Conservation (phyloP, 495 filamentous ascomycete species). For the Aspergillus asperescens region DNA sequence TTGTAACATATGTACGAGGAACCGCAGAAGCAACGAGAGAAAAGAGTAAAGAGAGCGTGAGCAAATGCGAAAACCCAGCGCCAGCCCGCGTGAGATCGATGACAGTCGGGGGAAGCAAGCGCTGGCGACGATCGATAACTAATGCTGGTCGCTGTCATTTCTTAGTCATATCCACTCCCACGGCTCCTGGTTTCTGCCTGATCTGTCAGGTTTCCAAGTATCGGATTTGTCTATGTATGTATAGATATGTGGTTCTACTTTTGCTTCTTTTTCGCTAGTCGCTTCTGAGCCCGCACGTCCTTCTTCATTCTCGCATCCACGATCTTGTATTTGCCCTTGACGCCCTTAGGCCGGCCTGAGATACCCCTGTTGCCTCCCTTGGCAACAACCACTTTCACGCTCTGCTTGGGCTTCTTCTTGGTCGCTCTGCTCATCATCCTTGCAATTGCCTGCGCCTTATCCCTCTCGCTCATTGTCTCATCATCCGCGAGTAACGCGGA, state of each 20-base stretch:
- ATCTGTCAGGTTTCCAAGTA: not conserved
- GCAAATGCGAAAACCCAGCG: not conserved
- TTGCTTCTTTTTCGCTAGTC: conserved; percentile 62
- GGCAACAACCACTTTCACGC: conserved; percentile 87
- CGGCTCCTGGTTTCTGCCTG: not conserved
- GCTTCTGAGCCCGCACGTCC: conserved; percentile 89
- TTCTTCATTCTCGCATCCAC: conserved; percentile 97
- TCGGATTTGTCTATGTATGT: conserved; percentile 2
- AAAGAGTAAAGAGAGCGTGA: conserved; percentile 7
- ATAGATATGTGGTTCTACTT: conserved; percentile 20
- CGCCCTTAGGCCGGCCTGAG: conserved; percentile 69
- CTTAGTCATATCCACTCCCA: conserved; percentile 9
- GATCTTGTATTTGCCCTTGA: conserved; percentile 99
- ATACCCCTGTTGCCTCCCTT: conserved; percentile 79
- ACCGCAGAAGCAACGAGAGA: conserved; percentile 2
- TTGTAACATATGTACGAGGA: conserved; percentile 9
- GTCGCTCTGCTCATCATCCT: conserved; percentile 74
- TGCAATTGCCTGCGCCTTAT: conserved; percentile 81
- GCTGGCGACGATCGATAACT: conserved; percentile 3
- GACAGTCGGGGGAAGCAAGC: not conserved
- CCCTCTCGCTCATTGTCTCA: conserved; percentile 86
- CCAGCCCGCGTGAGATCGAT: not conserved
- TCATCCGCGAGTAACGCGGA: conserved; percentile 79
- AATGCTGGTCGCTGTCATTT: not conserved
- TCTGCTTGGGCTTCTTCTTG: conserved; percentile 78